Evolutionary conservation across 2,329 filamentous ascomycete genomes (phyloP), one percentile per base, ranked within the genome.

Genomic region (Ustilaginoidea virens): DNA sequence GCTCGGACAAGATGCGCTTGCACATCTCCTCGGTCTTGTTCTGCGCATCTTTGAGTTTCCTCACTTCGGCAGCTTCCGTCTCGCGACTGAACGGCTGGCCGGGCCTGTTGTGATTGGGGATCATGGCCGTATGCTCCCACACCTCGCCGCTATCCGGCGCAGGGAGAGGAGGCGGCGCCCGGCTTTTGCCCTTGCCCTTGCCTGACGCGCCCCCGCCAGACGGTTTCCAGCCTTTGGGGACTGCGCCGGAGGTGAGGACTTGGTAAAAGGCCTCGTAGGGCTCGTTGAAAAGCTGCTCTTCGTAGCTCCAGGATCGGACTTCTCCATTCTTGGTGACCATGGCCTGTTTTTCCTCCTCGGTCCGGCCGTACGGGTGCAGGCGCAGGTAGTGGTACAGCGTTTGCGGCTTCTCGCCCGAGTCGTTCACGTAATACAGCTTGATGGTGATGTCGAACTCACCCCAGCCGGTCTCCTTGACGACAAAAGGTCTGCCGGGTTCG

Each of bases 381-480:
- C 86, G 80, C 33, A 98, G 61, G 46, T 85, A 83, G 54, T 96
- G 90, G 61, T 90, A 92, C 2, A 93, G 59, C n/a, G 86, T 92
- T 55, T 93, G 82, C 4, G 87, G 81, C 54, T 98, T 98, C 61
- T 98, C 90, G 43, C 73, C 75, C 21, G 76, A 80, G 48, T 92
- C 80, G 32, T 80, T 74, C 32, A 81, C 74, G 55, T 94, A 98
- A 60, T 92, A 92, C 25, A 98, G 67, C 48, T 93, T 85, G 49
- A 98, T 79, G 37, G 86, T 81, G 45, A 98, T 92, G 51, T 90
- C 83, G 59, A 98, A 98, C 57, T 94, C 90, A 45, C 90, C 90
- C 81, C 92, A 98, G 27, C 90, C 90, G 0, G 90, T 96, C 55
- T 96, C 90, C 37, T 73, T 71, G 36, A 96, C 79, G 45, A 82